Evolutionary conservation across 176 grass and related monocot species (phyloP).

Genomic region (Calamus simplicifolius): DNA sequence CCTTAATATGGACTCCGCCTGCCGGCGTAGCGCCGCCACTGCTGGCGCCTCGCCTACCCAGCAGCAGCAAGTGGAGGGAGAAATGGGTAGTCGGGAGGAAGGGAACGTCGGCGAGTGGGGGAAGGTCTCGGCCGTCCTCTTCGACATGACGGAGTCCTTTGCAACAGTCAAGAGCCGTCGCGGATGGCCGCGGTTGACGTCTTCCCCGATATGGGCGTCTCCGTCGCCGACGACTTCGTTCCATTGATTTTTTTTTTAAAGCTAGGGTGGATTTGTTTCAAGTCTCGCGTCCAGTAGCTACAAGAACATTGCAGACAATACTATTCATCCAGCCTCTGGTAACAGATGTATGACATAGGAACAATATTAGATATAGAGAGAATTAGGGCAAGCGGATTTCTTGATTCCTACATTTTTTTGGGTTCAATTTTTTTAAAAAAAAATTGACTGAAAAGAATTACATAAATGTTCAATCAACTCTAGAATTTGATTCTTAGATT

Average conservation of each 20-base stretch:
- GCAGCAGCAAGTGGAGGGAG: constrained; percentile 8
- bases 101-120: constrained; percentile 36
- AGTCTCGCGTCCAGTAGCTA: too few relatives aligned
- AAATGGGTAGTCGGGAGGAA: background rate
- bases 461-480: too few relatives aligned
- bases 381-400: too few relatives aligned
- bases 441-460: too few relatives aligned
- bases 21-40: constrained; percentile 9
- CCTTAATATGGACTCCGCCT: constrained; percentile 18
- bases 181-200: constrained; percentile 66
- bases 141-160: constrained; percentile 95
- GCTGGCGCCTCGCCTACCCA: constrained; percentile 5
- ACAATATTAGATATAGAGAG: too few relatives aligned
- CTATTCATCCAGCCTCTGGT: too few relatives aligned
- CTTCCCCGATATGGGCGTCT: constrained; percentile 83
- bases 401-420: too few relatives aligned
- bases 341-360: too few relatives aligned
- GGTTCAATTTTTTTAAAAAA: too few relatives aligned
- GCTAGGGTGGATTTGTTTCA: too few relatives aligned
- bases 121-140: constrained; percentile 83
- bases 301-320: too few relatives aligned
- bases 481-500: too few relatives aligned
- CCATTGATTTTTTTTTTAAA: constrained; percentile 31
- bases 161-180: constrained; percentile 90
- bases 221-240: constrained; percentile 86